Percentiles rank a stretch among this genome's conserved stretches.
Conservation (phyloP, 1,284 basidiomycete genomes). For the Serendipita sp. region DNA sequence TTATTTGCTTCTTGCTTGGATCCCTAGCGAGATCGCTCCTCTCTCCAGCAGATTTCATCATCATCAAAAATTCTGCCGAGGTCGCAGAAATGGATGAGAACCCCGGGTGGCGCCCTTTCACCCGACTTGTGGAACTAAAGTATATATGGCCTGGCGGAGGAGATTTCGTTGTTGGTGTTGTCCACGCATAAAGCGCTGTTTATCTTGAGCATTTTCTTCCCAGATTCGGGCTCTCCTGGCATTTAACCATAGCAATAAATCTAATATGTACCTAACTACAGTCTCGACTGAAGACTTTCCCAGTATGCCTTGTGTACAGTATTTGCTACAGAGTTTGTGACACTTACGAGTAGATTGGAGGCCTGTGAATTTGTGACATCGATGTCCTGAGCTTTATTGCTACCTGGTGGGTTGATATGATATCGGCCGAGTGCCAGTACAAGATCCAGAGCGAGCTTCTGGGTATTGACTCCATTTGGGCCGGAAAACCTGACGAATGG, state of each 20-base stretch:
- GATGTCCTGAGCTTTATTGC: background rate
- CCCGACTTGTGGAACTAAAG: slow-evolving; percentile 63
- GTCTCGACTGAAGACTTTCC: background rate
- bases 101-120: slow-evolving; percentile 67
- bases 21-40: slow-evolving; percentile 77
- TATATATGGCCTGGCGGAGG: slow-evolving; percentile 55
- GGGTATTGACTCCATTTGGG: background rate
- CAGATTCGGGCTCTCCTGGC: background rate
- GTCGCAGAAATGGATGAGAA: slow-evolving; percentile 23
- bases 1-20: slow-evolving; percentile 85
- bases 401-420: background rate
- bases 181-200: background rate
- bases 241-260: too few species aligned
- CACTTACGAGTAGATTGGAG: background rate
- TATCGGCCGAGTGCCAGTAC: background rate
- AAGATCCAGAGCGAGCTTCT: background rate
- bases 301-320: background rate
- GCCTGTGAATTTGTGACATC: too few species aligned
- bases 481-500: slow-evolving; percentile 42
- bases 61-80: slow-evolving; percentile 36
- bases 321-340: background rate
- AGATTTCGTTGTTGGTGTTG: slow-evolving; percentile 55
- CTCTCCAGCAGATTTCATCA: slow-evolving; percentile 84
- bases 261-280: too few species aligned
- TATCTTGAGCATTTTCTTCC: background rate